Conservation (phyloP, 768 basidiomycete species). For the Kwoniella dendrophila region DNA sequence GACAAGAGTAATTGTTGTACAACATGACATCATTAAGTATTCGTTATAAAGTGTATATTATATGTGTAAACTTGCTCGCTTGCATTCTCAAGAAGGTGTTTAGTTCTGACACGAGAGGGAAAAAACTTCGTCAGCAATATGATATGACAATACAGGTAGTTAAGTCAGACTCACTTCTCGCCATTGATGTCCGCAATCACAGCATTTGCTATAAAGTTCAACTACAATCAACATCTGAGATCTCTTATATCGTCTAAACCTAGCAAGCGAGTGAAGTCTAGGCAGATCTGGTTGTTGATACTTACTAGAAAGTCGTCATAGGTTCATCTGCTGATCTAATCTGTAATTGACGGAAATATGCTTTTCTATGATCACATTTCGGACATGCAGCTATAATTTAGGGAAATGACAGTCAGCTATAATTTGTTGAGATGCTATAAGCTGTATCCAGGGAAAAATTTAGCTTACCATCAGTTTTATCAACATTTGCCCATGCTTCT, state of each 20-base stretch:
- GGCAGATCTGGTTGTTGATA: neutral
- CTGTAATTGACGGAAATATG: constrained; percentile 95
- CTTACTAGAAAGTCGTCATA: constrained; percentile 58
- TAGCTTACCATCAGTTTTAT: constrained; percentile 72
- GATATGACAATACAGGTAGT: neutral
- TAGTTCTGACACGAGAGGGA: neutral
- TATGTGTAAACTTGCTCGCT: too few species aligned
- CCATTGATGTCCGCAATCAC: constrained; percentile 53
- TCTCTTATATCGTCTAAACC: too few species aligned
- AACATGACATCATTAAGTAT: constrained; percentile 24
- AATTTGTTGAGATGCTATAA: constrained; percentile 47
- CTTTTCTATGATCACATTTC: constrained; percentile 81
- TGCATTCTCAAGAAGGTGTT: neutral
- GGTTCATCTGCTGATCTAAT: constrained; percentile 67
- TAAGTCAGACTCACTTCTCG: constrained; percentile 43
- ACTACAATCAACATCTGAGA: constrained; percentile 1
- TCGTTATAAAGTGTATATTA: constrained; percentile 6
- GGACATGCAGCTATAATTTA: constrained; percentile 65
- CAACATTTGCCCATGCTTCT: constrained; percentile 91
- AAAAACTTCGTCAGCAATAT: neutral
- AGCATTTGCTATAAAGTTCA: constrained; percentile 48
- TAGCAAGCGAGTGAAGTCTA: neutral
- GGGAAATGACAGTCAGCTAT: constrained; percentile 38
- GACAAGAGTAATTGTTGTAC: constrained; percentile 12
- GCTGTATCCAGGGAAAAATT: neutral